These are phyloP conservation scores for Suhomyces coccinellae DNA, from an alignment of 1,139 yeast genomes.

Conservation along the genomic window DNA sequence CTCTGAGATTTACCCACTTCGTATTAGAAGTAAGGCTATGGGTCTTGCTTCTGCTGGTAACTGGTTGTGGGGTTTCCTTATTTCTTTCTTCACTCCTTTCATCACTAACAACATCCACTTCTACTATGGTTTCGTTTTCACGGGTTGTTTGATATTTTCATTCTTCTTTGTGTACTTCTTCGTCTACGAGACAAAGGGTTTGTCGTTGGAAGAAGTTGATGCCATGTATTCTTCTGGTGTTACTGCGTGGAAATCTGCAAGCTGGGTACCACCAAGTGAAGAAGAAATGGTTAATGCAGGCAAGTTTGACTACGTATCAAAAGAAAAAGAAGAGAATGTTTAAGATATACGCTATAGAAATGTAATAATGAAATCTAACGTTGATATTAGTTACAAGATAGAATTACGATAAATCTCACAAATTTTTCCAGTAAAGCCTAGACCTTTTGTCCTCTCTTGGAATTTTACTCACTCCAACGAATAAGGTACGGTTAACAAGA, in stretches of 20 bases:
- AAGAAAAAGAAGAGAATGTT: slow-evolving; percentile 25
- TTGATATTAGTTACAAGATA: too few species aligned
- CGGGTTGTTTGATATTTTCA: slow-evolving; percentile 64
- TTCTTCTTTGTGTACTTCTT: slow-evolving; percentile 62
- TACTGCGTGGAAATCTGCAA: slow-evolving; percentile 48
- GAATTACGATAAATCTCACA: too few species aligned
- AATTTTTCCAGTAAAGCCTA: too few species aligned
- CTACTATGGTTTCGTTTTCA: slow-evolving; percentile 74
- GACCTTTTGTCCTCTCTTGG: too few species aligned
- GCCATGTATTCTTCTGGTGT: slow-evolving; percentile 53
- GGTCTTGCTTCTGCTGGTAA: slow-evolving; percentile 73
- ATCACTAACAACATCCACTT: slow-evolving; percentile 53
- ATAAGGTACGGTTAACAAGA: too few species aligned
- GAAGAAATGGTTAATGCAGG: slow-evolving; percentile 31
- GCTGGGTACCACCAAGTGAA: slow-evolving; percentile 45
- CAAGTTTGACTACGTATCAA: slow-evolving; percentile 31
- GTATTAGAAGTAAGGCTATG: slow-evolving; percentile 79
- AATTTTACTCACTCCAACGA: too few species aligned
- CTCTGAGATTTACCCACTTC: slow-evolving; percentile 76
- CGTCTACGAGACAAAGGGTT: slow-evolving; percentile 74
- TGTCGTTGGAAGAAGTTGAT: slow-evolving; percentile 73
- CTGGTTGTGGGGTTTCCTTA: slow-evolving; percentile 79
- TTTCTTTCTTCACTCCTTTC: slow-evolving; percentile 75
- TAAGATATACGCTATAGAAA: slow-evolving; percentile 4
- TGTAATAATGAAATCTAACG: neutral